These are phyloP conservation scores for Helenozyma rhizophorensis DNA, from an alignment of 805 yeast species.

Conservation along the genomic window DNA sequence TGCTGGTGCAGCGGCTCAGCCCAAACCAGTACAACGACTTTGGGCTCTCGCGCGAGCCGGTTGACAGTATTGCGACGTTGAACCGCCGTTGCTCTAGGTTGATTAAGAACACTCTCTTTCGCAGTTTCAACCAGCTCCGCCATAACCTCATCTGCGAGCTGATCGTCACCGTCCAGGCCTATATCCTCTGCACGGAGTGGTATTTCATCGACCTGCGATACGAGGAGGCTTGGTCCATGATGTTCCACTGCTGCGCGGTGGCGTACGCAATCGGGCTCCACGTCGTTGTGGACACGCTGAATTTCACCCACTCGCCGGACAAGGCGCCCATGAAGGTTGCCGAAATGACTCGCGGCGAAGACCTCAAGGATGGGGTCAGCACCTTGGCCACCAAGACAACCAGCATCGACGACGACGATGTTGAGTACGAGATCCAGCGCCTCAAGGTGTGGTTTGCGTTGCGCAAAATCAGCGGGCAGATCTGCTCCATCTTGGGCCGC, in stretches of 20 bases:
- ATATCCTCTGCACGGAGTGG: conserved; percentile 49
- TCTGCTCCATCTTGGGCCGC: conserved; percentile 49
- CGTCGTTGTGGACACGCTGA: conserved; percentile 31
- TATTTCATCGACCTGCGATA: conserved; percentile 44
- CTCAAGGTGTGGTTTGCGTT: conserved; percentile 49
- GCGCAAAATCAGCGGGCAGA: conserved; percentile 43
- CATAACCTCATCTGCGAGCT: conserved; percentile 46
- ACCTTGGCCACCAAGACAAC: neutral
- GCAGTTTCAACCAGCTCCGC: conserved; percentile 42
- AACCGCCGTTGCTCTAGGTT: conserved; percentile 15
- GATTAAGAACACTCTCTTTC: conserved; percentile 25
- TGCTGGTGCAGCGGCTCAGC: conserved; percentile 34
- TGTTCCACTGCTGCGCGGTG: conserved; percentile 46
- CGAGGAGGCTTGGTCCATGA: conserved; percentile 49
- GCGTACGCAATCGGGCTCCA: conserved; percentile 51
- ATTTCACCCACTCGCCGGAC: conserved; percentile 2
- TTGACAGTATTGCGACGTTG: conserved; percentile 15
- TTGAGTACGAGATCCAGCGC: conserved; percentile 28
- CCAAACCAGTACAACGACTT: conserved; percentile 22
- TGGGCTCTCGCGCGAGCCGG: conserved; percentile 6
- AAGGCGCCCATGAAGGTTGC: neutral
- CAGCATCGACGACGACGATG: neutral
- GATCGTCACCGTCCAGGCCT: conserved; percentile 44
- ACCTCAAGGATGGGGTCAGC: too few relatives aligned
- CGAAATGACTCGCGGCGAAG: too few relatives aligned